Evolutionary conservation across 768 basidiomycete species (phyloP).

Genomic region (Leucocoprinus birnbaumii): DNA sequence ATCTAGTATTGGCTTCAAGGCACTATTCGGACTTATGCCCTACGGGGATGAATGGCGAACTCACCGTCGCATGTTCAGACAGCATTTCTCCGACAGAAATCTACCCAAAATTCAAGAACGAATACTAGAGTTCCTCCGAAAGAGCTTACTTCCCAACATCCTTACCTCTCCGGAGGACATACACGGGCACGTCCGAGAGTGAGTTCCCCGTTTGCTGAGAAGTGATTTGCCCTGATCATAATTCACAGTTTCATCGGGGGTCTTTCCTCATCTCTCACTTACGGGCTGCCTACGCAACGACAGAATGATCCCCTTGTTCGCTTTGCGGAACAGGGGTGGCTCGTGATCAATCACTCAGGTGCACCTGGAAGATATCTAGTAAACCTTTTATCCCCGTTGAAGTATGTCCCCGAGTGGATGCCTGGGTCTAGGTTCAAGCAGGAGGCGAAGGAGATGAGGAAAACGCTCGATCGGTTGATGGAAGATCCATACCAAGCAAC

Average conservation of each 20-base stretch:
- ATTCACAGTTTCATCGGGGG: background rate
- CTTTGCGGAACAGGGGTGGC: background rate
- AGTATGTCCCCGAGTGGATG: constrained; percentile 2
- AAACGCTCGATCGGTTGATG: constrained; percentile 15
- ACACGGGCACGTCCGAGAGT: background rate
- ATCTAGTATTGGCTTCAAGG: background rate
- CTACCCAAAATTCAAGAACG: background rate
- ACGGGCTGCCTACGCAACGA: background rate
- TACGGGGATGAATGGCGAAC: constrained; percentile 10
- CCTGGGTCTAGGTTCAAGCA: constrained; percentile 5
- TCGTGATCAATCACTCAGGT: background rate
- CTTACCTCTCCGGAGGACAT: background rate
- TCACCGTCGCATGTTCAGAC: constrained; percentile 8
- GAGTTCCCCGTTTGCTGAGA: background rate
- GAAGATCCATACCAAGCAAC: constrained; percentile 17
- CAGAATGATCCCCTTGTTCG: background rate
- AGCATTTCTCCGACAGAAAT: background rate
- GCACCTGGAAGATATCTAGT: background rate
- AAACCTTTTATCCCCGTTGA: constrained; percentile 3
- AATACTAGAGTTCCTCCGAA: background rate
- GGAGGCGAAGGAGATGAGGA: background rate
- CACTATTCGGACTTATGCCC: constrained; percentile 1
- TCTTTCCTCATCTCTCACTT: background rate
- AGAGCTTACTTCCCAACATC: constrained; percentile 2
- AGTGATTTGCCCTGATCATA: background rate